Evolutionary conservation across 768 basidiomycete species (phyloP).

Genomic region (Pleurotus tuoliensis): DNA sequence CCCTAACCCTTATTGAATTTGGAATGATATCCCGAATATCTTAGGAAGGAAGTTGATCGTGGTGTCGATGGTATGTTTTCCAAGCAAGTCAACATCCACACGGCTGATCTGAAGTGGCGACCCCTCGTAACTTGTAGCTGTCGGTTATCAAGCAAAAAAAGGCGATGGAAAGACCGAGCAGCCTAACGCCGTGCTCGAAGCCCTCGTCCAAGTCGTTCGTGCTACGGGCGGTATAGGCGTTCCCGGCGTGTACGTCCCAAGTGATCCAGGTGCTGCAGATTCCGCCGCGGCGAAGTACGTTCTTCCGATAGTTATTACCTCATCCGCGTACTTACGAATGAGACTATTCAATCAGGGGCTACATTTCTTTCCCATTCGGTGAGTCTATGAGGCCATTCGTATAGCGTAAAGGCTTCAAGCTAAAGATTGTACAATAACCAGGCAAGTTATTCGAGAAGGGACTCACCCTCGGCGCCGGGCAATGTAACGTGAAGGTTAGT

Average conservation of each 20-base stretch:
- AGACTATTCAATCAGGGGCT: conserved; percentile 27
- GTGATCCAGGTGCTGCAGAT: conserved; percentile 53
- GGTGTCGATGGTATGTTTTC: conserved; percentile 38
- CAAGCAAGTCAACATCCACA: too few species aligned
- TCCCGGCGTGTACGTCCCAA: conserved; percentile 53
- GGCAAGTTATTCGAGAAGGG: conserved; percentile 53
- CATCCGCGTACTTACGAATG: too few species aligned
- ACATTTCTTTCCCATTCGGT: conserved; percentile 52
- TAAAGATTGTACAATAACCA: neutral
- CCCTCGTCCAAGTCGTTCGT: conserved; percentile 46
- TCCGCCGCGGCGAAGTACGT: conserved; percentile 45
- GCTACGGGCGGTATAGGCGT: conserved; percentile 56
- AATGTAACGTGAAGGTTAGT: conserved; percentile 52
- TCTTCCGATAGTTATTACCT: too few species aligned
- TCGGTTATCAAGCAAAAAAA: conserved; percentile 53
- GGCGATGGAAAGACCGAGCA: conserved; percentile 54
- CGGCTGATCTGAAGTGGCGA: neutral
- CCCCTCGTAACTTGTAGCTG: conserved; percentile 25
- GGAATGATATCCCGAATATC: too few species aligned
- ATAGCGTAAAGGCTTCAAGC: neutral
- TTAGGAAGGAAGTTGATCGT: conserved; percentile 45
- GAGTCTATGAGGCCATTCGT: neutral
- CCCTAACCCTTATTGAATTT: too few species aligned
- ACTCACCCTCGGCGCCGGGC: conserved; percentile 47
- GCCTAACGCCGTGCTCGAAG: conserved; percentile 50